Evolutionary conservation across 1,284 basidiomycete species (phyloP), one percentile per base, ranked within the genome.

Genomic region (Cystobasidiaceae sp.): DNA sequence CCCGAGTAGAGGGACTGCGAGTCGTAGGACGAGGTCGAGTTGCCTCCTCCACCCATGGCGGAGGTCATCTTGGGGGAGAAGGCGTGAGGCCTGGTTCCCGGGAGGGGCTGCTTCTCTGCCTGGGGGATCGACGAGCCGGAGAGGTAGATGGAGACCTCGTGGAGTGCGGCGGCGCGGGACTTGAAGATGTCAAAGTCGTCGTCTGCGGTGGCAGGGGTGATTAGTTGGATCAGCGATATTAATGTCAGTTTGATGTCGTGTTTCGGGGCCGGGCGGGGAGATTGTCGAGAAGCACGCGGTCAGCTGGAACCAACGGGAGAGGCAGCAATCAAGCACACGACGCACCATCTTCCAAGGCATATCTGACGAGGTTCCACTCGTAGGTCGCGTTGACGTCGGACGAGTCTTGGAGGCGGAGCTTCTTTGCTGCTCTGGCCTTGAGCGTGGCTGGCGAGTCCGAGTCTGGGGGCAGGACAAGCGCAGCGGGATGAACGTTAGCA

Each of bases 121-220:
- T 70, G 63, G 49, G 30, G 43, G 67, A 71, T 23, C 68, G 69
- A 55, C 67, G 71, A 30, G 57, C 61, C 67, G 60, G 28, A 68
- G 69, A 74, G 56, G 52, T 68, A 66, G 34, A 73, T 33, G 8
- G 61, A 50, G 17, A 73, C 70, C 34, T 74, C 72, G 25, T 67
- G 27, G n/a, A 64, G 68, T 45, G 52, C 41, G 11, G 51, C 23
- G 46, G 67, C 66, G 6, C 73, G 64, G 11, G 46, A 19, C 25
- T 52, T 39, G 43, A 74, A 73, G 41, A 71, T 70, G 9, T 70
- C 70, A 44, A 66, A 74, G 64, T 74, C 73, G 65, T 74, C 73
- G 34, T 74, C 71, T 73, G 68, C 8, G 15, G 43, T 27, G 9
- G 46, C 19, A 6, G 32, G 17, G 32, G 51, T 3, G 28, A 19